A percentile compares a stretch with the other conserved stretches of the same genome.
These are phyloP conservation scores for Haplosporangium sp. DNA, from an alignment of 371 early-diverging fungal genomes.

Conservation along the genomic window DNA sequence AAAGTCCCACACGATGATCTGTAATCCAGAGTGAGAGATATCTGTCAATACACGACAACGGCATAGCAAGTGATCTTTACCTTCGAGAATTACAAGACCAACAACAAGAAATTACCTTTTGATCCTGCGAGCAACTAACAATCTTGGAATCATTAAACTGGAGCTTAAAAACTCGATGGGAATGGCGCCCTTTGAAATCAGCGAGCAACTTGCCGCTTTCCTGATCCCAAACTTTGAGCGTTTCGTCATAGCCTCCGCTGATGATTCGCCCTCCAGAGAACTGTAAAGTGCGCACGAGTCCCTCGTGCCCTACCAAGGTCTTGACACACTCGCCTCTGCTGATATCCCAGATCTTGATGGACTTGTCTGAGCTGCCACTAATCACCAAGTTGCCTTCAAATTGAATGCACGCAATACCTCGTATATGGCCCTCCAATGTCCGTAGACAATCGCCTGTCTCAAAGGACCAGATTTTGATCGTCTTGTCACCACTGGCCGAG, in stretches of 20 bases:
- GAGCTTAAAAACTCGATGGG: constrained; percentile 86
- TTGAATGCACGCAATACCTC: constrained; percentile 89
- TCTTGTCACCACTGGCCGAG: constrained; percentile 84
- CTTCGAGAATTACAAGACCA: neutral
- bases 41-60: neutral
- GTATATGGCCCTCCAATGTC: constrained; percentile 64
- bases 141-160: constrained; percentile 86
- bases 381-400: constrained; percentile 79
- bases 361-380: constrained; percentile 86
- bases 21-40: neutral
- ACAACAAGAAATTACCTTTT: constrained; percentile 50
- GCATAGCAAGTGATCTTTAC: too few species aligned
- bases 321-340: constrained; percentile 72
- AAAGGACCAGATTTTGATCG: constrained; percentile 75
- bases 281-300: constrained; percentile 82
- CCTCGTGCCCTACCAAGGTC: constrained; percentile 79
- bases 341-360: constrained; percentile 88
- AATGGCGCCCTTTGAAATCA: constrained; percentile 68
- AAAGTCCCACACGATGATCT: constrained; percentile 86
- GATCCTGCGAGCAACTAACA: constrained; percentile 85
- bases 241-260: constrained; percentile 87
- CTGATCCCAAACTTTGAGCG: constrained; percentile 86
- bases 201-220: constrained; percentile 63
- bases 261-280: constrained; percentile 76
- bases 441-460: constrained; percentile 66